phyloP scores from a whole-genome alignment of 2,329 filamentous ascomycete species.

The Kalaharituber pfeilii region DNA sequence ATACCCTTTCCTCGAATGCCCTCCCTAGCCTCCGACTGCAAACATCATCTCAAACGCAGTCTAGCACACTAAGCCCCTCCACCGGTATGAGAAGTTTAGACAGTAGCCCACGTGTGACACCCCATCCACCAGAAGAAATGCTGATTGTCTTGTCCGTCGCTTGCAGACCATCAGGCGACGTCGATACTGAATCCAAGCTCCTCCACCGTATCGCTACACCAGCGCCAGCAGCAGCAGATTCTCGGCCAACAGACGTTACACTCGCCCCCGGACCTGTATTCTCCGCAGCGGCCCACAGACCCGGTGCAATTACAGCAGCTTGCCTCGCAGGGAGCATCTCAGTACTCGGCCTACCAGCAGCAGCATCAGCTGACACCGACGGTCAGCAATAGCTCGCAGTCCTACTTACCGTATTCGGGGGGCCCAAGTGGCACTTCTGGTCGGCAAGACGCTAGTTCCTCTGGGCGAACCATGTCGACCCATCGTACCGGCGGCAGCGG shows the following conservation, averaged over 20 bases:
- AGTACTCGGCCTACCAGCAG: neutral
- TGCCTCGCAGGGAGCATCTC: neutral
- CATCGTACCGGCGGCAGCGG: neutral
- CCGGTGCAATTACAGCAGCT: neutral
- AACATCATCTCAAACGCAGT: neutral
- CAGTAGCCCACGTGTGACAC: too few species aligned
- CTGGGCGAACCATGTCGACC: neutral
- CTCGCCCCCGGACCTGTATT: neutral
- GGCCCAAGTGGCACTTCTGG: neutral
- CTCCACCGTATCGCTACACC: neutral
- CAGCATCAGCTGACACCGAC: neutral
- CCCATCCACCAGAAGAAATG: too few species aligned
- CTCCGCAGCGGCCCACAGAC: neutral
- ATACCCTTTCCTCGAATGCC: neutral
- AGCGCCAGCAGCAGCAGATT: neutral
- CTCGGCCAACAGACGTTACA: neutral
- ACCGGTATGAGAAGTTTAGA: too few species aligned
- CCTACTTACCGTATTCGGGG: neutral
- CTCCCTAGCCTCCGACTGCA: neutral
- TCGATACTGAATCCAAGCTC: neutral
- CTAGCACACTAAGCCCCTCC: too few species aligned
- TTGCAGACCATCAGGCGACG: neutral
- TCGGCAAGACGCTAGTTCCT: neutral
- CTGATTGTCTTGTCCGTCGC: too few species aligned
- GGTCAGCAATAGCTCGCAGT: neutral